Conservation (phyloP, 129 eudicot species). For the Cynara cardunculus region DNA sequence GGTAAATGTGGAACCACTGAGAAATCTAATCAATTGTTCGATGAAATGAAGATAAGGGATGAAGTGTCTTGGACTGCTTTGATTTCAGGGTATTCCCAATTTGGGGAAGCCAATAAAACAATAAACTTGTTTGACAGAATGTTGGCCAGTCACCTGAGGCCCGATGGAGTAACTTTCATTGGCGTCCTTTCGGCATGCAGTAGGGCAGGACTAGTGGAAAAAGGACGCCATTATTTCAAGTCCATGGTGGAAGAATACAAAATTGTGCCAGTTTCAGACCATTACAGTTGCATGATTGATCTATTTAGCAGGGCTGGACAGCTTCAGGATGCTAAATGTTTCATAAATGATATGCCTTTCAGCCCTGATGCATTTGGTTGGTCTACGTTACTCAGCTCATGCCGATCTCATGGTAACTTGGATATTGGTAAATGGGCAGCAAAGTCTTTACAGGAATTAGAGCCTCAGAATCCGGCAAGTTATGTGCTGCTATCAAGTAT, state of each 20-base stretch:
- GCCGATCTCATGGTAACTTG: constrained; percentile 56
- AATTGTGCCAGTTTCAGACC: constrained; percentile 65
- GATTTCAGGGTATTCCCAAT: constrained; percentile 77
- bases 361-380: constrained; percentile 74
- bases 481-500: constrained; percentile 72
- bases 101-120: constrained; percentile 81
- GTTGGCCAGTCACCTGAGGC: constrained; percentile 58
- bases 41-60: constrained; percentile 62
- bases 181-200: constrained; percentile 86
- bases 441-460: constrained; percentile 63
- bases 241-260: constrained; percentile 59
- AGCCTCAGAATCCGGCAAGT: constrained; percentile 85
- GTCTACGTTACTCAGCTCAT: constrained; percentile 83
- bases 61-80: constrained; percentile 87
- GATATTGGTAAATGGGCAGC: constrained; percentile 93
- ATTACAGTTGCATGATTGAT: constrained; percentile 94
- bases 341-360: constrained; percentile 70
- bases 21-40: constrained; percentile 60
- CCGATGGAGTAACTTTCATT: constrained; percentile 63
- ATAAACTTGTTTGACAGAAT: constrained; percentile 64
- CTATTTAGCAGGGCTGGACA: constrained; percentile 74
- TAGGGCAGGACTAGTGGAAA: constrained; percentile 69
- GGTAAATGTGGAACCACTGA: constrained; percentile 83
- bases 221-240: constrained; percentile 59
- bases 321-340: constrained; percentile 62